Conservation (phyloP, 495 filamentous ascomycete genomes). For the Symbiotaphrina buchneri region DNA sequence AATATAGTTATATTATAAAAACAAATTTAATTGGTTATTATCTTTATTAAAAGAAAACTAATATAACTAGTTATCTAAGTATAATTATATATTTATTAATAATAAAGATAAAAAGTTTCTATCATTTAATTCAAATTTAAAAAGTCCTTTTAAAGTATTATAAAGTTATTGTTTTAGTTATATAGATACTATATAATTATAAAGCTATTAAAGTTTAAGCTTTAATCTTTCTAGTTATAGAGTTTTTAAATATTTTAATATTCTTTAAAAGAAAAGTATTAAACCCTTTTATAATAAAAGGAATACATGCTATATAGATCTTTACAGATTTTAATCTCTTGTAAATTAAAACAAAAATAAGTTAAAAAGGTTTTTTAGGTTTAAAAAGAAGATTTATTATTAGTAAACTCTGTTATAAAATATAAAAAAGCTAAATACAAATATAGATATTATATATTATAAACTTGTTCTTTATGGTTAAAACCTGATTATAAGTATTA, state of each 20-base stretch:
- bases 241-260: too few relatives aligned
- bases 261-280: too few relatives aligned
- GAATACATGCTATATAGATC: too few relatives aligned
- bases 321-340: constrained; percentile 1
- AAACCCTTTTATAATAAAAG: too few relatives aligned
- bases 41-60: constrained; percentile 4
- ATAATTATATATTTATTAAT: too few relatives aligned
- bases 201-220: constrained; percentile 4
- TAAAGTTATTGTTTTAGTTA: constrained; percentile 4
- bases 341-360: constrained; percentile 4
- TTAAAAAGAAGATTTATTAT: constrained; percentile 8
- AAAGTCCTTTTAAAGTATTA: too few relatives aligned
- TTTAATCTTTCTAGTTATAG: too few relatives aligned
- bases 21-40: too few relatives aligned
- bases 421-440: constrained; percentile 6
- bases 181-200: constrained; percentile 2
- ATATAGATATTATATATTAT: constrained; percentile 7
- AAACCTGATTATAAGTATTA: too few relatives aligned
- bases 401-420: constrained; percentile 7
- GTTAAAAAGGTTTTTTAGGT: constrained; percentile 4
- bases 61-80: constrained; percentile 5
- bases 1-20: too few relatives aligned
- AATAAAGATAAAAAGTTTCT: too few relatives aligned
- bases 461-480: too few relatives aligned
- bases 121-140: constrained; percentile 6